Conservation (phyloP, 495 filamentous ascomycete species). For the Penicillium robsamsonii region DNA sequence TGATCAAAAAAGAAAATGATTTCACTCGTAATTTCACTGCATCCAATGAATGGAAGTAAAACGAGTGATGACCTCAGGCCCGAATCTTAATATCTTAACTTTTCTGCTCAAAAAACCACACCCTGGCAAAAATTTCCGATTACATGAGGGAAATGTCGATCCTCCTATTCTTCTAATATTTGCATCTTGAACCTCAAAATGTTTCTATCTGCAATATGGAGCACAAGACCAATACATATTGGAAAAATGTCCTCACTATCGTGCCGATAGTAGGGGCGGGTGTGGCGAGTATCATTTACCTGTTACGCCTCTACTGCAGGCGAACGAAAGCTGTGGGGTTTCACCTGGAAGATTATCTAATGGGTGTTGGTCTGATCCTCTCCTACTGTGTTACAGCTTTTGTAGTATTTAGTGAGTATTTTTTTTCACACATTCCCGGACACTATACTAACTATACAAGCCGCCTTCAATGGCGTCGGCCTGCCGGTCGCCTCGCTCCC, state of each 20-base stretch:
- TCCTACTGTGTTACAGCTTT: conserved; percentile 1
- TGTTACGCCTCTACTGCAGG: background rate
- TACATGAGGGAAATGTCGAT: background rate
- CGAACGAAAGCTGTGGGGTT: background rate
- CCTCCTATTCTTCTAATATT: background rate
- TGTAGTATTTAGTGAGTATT: background rate
- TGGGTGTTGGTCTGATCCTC: background rate
- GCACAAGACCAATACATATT: conserved; percentile 3
- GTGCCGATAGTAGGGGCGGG: conserved; percentile 22
- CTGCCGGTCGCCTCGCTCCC: background rate
- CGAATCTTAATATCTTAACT: too few species aligned
- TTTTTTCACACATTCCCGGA: too few species aligned
- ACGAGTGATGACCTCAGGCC: background rate
- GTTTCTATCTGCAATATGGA: background rate
- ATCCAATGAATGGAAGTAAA: too few species aligned
- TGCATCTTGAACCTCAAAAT: too few species aligned
- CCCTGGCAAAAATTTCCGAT: too few species aligned
- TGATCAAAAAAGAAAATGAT: too few species aligned
- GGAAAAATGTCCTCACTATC: conserved; percentile 22
- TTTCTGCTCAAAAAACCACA: too few species aligned
- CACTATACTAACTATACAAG: background rate
- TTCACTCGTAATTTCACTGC: too few species aligned
- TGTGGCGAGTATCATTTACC: conserved; percentile 6
- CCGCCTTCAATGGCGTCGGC: conserved; percentile 1
- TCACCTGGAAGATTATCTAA: background rate